phyloP scores from a whole-genome alignment of 2,329 filamentous ascomycete species.

The Niveomyces coronatus region DNA sequence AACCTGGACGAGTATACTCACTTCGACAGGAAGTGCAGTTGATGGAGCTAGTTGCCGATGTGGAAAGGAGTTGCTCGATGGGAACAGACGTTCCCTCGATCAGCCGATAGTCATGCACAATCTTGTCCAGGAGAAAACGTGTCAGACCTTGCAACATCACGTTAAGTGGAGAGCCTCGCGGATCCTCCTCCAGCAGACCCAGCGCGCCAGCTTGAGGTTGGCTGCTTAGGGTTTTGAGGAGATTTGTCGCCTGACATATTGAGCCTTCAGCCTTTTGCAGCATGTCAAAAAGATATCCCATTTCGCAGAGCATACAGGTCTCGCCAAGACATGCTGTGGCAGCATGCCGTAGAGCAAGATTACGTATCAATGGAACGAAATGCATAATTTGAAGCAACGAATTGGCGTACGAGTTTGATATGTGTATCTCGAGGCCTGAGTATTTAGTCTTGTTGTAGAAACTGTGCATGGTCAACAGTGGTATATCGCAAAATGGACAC shows the following conservation, averaged over 20 bases:
- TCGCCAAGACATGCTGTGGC: constrained; percentile 76
- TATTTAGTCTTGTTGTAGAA: constrained; percentile 92
- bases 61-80: constrained; percentile 65
- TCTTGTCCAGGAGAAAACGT: constrained; percentile 74
- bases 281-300: constrained; percentile 97
- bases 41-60: constrained; percentile 62
- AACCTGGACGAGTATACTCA: constrained; percentile 71
- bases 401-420: constrained; percentile 94
- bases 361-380: constrained; percentile 80
- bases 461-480: constrained; percentile 31
- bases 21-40: constrained; percentile 79
- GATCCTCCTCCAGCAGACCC: constrained; percentile 76
- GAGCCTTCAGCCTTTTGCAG: constrained; percentile 88
- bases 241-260: constrained; percentile 92
- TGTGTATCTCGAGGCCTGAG: constrained; percentile 91
- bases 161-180: constrained; percentile 61
- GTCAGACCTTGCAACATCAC: constrained; percentile 79
- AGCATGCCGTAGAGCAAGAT: constrained; percentile 79
- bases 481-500: constrained; percentile 4
- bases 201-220: constrained; percentile 69
- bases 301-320: constrained; percentile 79
- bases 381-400: constrained; percentile 82
- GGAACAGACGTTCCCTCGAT: constrained; percentile 50
- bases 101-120: constrained; percentile 64
- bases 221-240: constrained; percentile 79